Base-by-base conservation (phyloP, 495 filamentous ascomycete species). In the Rusavskia elegans region DNA sequence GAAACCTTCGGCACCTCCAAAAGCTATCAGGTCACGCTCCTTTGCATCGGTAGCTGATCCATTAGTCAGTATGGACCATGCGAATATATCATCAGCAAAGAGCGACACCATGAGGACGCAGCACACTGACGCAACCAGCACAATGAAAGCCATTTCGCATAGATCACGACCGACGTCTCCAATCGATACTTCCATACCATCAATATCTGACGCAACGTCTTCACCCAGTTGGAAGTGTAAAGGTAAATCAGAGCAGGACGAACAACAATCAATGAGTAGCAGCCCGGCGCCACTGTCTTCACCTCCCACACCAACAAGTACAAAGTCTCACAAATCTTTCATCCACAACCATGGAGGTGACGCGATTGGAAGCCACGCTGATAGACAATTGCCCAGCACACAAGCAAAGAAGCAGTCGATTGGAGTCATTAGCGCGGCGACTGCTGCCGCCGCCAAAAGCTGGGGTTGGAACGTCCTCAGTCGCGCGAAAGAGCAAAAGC, bases 381-480 rank as follows among this genome's bases (percentile, higher is more conserved):
- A 16, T 29, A 29, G 6, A 8, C 44, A 21, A 29, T 9, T 6
- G 2, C 17, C 44, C 44, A 29, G 8, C 44, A n/a, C 8, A 32
- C 36, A 36, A 5, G 50, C 48, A 17, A 57, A 55, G 48, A 57
- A 50, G 23, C 51, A 57, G 38, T 59, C 59, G 5, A 66, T 73
- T 9, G 71, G 78, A 27, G 78, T 83, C 5, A 72, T 93, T 36
- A 77, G 81, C 0, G 81, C 81, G 42, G 86, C 81, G 4, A 84
- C 87, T 16, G 81, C 83, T 5, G 81, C 78, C 3, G 81, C 78
- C 13, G 86, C 88, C 2, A 89, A 83, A 63, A 87, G 85, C 64
- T 96, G 89, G 89, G 78, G 84, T 17, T 76, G 79, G 70, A 82
- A 77, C 58, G 79, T 85, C 5, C 73, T 89, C 48, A 78, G 78